Conservation (phyloP, 345 rosid species). For the Eucalyptus tenuipes region DNA sequence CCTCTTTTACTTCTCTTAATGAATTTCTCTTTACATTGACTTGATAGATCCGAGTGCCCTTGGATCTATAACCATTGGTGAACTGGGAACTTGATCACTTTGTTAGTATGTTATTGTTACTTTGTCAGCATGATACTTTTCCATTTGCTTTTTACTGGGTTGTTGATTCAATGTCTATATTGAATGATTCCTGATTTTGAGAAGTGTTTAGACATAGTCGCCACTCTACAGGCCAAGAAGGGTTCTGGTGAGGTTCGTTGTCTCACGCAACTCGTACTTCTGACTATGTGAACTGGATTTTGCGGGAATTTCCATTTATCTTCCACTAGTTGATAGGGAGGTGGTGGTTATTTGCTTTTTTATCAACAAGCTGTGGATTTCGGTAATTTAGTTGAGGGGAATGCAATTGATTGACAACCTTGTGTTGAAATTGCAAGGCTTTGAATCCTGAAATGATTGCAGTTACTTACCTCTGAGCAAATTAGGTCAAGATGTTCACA, state of each 20-base stretch:
- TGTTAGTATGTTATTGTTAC: not conserved
- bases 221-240: constrained; percentile 78
- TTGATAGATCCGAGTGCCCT: not conserved
- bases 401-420: too few species aligned
- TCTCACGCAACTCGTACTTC: not conserved
- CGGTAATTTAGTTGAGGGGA: not conserved
- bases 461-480: too few species aligned
- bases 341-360: not conserved
- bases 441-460: too few species aligned
- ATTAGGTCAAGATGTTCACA: too few species aligned
- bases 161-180: not conserved
- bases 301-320: not conserved
- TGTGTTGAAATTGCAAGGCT: too few species aligned
- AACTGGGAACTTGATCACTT: not conserved
- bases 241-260: constrained; percentile 85
- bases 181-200: constrained; percentile 78
- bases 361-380: not conserved
- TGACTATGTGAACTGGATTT: not conserved
- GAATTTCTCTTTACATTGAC: not conserved
- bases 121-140: not conserved
- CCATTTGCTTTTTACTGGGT: not conserved
- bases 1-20: not conserved
- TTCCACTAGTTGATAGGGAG: not conserved
- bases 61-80: too few species aligned
- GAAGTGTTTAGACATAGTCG: constrained; percentile 82